Base-by-base conservation (phyloP, 225 moss, liverwort and hornwort species). In the Pseudisothecium myosuroides region DNA sequence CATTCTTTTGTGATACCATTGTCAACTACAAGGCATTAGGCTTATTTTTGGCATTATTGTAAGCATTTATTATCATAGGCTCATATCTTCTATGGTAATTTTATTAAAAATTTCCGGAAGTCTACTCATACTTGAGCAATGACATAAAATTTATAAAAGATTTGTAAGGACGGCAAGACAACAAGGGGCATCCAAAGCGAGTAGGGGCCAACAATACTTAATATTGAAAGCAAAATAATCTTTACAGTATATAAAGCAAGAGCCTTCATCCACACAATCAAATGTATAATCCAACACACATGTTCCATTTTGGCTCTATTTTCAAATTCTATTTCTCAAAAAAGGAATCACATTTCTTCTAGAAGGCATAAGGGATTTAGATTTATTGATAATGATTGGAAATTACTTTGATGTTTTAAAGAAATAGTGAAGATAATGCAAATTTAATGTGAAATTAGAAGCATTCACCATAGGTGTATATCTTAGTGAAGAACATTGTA, bases 201-300 rank as follows among this genome's bases (percentile, higher is more conserved):
- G 7, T 7, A 68, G 7, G 6, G 22, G 41, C 26, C 2, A 24
- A 5, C 15, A 26, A 71, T 15, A 26, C 15, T 24, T 69, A 22
- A 68, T 39, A 24, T 39, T 39, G 39, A 39, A 14, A 68, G 4
- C 3, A 37, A 68, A 68, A n/a, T 22, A 13, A 15, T 17, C 10
- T 17, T 10, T 28, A 17, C 2, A 5, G 0, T 16, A 28, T 45
- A 10, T 4, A 47, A 11, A 1, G 26, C 6, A 14, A 69, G 10
- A 17, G 17, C 10, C 6, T 73, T 27, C 12, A 17, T 17, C 10
- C 5, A 28, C 9, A 43, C 17, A 28, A 28, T 73, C 16, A 45
- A 45, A 17, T 0, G 1, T 28, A 0, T 27, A 73, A 73, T 28
- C 28, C 1, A 73, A 28, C 6, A 27, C 5, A 2, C 10, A 10